phyloP scores from a whole-genome alignment of 2,329 filamentous ascomycete genomes.

The Ophiognomonia clavigignenti-juglandacearum region DNA sequence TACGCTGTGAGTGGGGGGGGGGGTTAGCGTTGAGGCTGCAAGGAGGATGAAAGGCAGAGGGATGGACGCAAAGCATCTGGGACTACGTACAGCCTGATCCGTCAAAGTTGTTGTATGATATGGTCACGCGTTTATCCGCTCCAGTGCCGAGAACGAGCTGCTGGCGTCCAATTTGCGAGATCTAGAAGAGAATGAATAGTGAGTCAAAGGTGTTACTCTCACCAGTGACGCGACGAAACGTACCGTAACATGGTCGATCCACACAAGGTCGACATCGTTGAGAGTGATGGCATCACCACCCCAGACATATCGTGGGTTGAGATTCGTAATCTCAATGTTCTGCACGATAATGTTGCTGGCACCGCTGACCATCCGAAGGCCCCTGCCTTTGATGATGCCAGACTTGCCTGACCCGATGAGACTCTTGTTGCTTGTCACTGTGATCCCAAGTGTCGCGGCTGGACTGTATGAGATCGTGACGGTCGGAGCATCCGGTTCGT shows the following conservation, averaged over 20 bases:
- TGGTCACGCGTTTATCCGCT: slow-evolving; percentile 43
- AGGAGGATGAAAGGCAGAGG: neutral
- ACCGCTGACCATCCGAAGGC: slow-evolving; percentile 41
- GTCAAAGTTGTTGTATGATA: slow-evolving; percentile 57
- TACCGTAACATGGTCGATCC: slow-evolving; percentile 46
- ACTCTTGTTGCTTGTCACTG: slow-evolving; percentile 53
- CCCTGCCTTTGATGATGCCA: slow-evolving; percentile 55
- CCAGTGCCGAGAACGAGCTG: slow-evolving; percentile 53
- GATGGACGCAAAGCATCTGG: neutral
- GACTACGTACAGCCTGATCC: slow-evolving; percentile 28
- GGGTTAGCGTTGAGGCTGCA: neutral
- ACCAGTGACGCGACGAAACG: neutral
- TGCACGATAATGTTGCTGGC: slow-evolving; percentile 58
- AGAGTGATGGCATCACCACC: slow-evolving; percentile 55
- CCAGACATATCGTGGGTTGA: slow-evolving; percentile 56
- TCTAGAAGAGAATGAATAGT: neutral
- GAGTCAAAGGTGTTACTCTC: neutral
- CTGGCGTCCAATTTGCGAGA: slow-evolving; percentile 52
- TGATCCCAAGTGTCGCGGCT: slow-evolving; percentile 45
- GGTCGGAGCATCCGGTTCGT: slow-evolving; percentile 45
- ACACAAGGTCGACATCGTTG: slow-evolving; percentile 37
- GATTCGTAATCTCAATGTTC: slow-evolving; percentile 50
- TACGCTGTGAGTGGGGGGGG: slow-evolving; percentile 35
- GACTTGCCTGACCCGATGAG: slow-evolving; percentile 47
- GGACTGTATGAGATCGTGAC: slow-evolving; percentile 44